Base-by-base conservation (phyloP, 2,329 filamentous ascomycete species). In the Achaetomium macrosporum region DNA sequence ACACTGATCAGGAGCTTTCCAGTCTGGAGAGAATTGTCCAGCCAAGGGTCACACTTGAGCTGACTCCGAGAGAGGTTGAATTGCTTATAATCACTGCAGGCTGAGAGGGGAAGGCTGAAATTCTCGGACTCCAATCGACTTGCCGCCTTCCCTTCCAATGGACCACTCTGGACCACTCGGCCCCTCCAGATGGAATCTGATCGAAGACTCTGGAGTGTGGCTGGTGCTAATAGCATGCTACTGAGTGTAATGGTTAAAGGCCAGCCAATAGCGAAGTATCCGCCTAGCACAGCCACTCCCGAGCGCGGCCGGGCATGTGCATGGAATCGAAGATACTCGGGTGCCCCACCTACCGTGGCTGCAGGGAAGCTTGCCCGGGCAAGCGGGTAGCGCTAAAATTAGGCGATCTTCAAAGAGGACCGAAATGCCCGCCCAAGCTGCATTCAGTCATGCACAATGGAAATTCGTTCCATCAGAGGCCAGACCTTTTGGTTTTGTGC, bases 121-220 rank as follows among this genome's bases (percentile, higher is more conserved):
- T 57, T 59, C 58, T 59, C 19, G 47, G 55, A 52, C 56, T 50
- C 56, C 52, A 59, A 57, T 57, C 55, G 47, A 58, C 52, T 57
- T 52, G 60, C 56, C 55, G 57, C 60, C 57, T 61, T 61, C 57
- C 58, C 54, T 59, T 25, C 53, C 52, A 55, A 48, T 31, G 42
- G 35, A 20, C 57, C 57, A 52, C 58, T 60, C 59, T 31, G 42
- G 35, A 20, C 57, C 57, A 52, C 58, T 60, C 59, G 61, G 62
- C 58, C 61, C 62, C 61, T 63, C 60, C 58, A 43, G 48, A 61
- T 64, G 61, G 62, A 64, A 64, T 57, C 58, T 59, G 41, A 61
- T 64, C 55, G 62, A 64, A 64, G 56, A 54, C 59, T 61, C 61
- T 63, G 53, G 61, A 63, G 53, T 57, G 59, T 62, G 61, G 61